A percentile compares a stretch with the other conserved stretches of the same genome.
phyloP scores from a whole-genome alignment of 768 basidiomycete genomes.

The Sporobolomyces phaffii region DNA sequence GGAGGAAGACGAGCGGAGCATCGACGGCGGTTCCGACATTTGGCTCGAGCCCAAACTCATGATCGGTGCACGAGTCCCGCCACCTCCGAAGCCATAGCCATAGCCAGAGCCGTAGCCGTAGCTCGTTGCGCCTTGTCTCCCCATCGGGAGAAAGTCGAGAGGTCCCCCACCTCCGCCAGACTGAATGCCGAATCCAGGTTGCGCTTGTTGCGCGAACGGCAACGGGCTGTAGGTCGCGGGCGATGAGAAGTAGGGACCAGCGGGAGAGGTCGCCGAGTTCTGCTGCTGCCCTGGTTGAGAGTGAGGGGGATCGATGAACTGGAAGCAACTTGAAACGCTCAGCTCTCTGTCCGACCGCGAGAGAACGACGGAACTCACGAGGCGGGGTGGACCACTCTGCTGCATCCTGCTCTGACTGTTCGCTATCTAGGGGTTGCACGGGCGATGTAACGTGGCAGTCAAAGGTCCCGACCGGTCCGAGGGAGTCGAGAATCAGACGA shows the following conservation, averaged over 20 bases:
- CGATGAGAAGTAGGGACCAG: conserved; percentile 1
- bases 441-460: too few species aligned
- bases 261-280: neutral
- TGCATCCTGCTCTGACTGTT: too few species aligned
- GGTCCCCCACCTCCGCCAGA: neutral
- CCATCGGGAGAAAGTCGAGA: neutral
- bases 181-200: neutral
- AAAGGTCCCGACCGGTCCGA: too few species aligned
- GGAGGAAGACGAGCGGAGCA: conserved; percentile 1
- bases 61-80: too few species aligned
- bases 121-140: neutral
- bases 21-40: neutral
- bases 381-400: neutral
- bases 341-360: neutral
- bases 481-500: too few species aligned
- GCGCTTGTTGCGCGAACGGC: neutral
- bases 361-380: neutral
- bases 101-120: too few species aligned
- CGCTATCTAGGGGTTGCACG: too few species aligned
- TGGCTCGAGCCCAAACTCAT: neutral
- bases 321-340: neutral
- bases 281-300: neutral
- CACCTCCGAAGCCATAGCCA: too few species aligned
- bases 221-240: conserved; percentile 11
- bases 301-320: neutral